Evolutionary conservation across 352 stramenopile species (phyloP), one percentile per base, ranked within the genome.

Genomic region (Pelagophyceae sp.): DNA sequence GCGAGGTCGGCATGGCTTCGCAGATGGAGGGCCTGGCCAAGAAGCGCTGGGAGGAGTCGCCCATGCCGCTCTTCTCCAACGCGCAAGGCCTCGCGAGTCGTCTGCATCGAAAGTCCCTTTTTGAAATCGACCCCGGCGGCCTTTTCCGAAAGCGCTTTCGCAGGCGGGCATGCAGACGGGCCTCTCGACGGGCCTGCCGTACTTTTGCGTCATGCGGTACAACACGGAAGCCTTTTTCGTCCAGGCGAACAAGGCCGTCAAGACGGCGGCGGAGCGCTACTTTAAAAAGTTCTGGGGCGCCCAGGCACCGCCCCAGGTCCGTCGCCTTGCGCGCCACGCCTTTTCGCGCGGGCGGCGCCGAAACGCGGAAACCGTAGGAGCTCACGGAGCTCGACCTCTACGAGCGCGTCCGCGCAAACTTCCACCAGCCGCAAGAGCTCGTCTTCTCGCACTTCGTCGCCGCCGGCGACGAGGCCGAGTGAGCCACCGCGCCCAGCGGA

Each of bases 381-480:
- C 67, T 74, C 67, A 74, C 67, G 35, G 67, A 74, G 38, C 67
- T 74, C 33, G 67, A 74, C 67, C 35, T 74, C 67, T 74, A 74
- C 67, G 37, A 74, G 35, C 15, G 17, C 67, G 67, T 74, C 67
- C 17, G 20, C 17, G 27, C 67, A 1, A 74, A 50, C 38, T 74
- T 60, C 67, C 29, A 31, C 67, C 35, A 74, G 38, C 67, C 67
- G 35, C 33, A 58, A 6, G 35, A 74, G 35, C 31, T 74, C 17
- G 58, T 37, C 67, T 74, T 35, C 38, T 6, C 25, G 15, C 67
- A 74, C 67, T 74, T 74, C 67, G 27, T 58, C 67, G 5, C 35
- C 38, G 67, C 35, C 38, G 67, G 35, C 6, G 67, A 11, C 45
- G 45, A 23, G 11, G 45, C 11, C 45, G 45, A 54, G 45, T 11